Conservation (phyloP, 805 yeast species). For the Hanseniaspora clermontiae region DNA sequence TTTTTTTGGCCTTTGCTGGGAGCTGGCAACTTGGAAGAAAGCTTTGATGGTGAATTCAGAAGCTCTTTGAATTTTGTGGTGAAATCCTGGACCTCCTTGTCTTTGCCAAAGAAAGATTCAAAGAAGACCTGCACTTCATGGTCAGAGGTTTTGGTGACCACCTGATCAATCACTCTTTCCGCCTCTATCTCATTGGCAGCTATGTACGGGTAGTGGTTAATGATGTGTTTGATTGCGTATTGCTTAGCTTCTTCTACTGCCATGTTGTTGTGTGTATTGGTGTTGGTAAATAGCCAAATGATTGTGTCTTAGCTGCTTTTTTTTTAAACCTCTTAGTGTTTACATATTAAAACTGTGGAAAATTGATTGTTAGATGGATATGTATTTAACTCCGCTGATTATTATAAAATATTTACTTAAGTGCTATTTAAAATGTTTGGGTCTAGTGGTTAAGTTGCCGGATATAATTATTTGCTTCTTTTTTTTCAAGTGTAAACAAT, state of each 20-base stretch:
- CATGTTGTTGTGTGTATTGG: not conserved
- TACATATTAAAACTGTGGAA: too few relatives aligned
- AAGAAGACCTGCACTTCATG: constrained; percentile 23
- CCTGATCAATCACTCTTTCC: constrained; percentile 23
- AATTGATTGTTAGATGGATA: too few relatives aligned
- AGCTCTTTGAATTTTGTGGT: not conserved
- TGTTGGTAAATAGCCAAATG: too few relatives aligned
- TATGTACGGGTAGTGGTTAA: constrained; percentile 23
- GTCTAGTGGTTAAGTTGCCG: too few relatives aligned
- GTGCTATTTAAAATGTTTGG: too few relatives aligned
- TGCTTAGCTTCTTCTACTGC: constrained; percentile 20
- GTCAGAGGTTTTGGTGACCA: constrained; percentile 16
- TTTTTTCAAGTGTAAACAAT: not conserved
- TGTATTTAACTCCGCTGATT: too few relatives aligned
- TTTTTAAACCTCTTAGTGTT: not conserved
- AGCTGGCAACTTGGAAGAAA: not conserved
- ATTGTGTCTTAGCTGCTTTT: too few relatives aligned
- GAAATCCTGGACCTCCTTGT: not conserved
- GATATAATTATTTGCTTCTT: too few relatives aligned
- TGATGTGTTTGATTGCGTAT: constrained; percentile 24
- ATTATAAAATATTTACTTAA: too few relatives aligned
- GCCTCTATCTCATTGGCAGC: constrained; percentile 23
- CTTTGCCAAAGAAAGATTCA: constrained; percentile 11
- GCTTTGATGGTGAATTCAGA: not conserved
- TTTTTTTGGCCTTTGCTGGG: not conserved